Conservation (phyloP, 2,329 filamentous ascomycete species). For the Fusarium kyushuense region DNA sequence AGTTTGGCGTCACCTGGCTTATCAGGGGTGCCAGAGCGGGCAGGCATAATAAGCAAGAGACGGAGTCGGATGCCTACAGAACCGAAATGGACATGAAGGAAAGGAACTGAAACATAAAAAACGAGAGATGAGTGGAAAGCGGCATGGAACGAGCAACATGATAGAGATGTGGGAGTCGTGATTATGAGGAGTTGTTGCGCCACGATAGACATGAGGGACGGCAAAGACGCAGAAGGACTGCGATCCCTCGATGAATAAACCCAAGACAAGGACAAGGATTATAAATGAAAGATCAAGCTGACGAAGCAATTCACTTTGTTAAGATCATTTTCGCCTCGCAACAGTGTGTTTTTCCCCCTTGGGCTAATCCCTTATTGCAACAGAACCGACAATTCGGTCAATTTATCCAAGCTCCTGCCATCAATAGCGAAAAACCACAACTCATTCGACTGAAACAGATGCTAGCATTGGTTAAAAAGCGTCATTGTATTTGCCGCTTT, state of each 20-base stretch:
- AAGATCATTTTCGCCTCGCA: background rate
- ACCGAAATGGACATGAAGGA: conserved; percentile 45
- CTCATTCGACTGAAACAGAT: background rate
- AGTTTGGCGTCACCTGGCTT: conserved; percentile 30
- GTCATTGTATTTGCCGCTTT: background rate
- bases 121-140: conserved; percentile 21
- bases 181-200: background rate
- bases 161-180: conserved; percentile 2
- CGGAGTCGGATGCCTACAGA: conserved; percentile 46
- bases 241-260: conserved; percentile 11
- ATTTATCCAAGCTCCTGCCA: background rate
- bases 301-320: conserved; percentile 26
- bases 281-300: conserved; percentile 14
- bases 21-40: conserved; percentile 30
- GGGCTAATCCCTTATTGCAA: background rate
- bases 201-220: conserved; percentile 31
- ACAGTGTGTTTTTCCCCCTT: background rate
- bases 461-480: background rate
- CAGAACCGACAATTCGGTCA: background rate
- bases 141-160: conserved; percentile 27
- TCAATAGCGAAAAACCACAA: background rate
- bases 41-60: conserved; percentile 42
- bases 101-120: background rate
- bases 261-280: conserved; percentile 8
- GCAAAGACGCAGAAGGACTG: conserved; percentile 13